Base-by-base conservation (phyloP, 202 grass and related monocot species). In the Sporobolus alterniflorus region DNA sequence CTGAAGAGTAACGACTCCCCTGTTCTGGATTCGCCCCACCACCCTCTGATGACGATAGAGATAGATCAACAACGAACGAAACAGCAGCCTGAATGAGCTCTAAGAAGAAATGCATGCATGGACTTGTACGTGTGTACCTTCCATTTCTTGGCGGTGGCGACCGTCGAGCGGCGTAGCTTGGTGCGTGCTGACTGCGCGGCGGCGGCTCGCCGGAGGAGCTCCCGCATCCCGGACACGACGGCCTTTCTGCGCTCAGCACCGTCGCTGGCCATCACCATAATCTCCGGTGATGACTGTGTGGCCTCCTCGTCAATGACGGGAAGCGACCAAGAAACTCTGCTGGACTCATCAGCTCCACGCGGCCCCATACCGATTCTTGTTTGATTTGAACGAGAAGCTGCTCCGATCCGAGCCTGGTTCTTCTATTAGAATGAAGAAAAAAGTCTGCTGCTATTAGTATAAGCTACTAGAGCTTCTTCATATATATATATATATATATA, bases 151-250 rank as follows among this genome's bases (percentile, higher is more conserved):
- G 82, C 70, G 15, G 69, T 74, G 44, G 71, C 52, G 4, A 69
- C 25, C 2, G 70, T 78, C 14, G 68, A 62, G 0, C 74, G 63
- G 4, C 68, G 74, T 18, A 88, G 79, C 22, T 21, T 83, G 67
- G 60, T 68, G 61, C 43, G 86, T 0, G 75, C 69, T 0, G 87
- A 75, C 52, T 57, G 77, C 69, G 83, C 76, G 16, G 64, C 69
- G 52, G 71, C 81, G 6, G 87, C 81, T 6, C 76, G 76, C 28
- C 63, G 30, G 70, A 89, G 52, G 4, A 89, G 76, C 76, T 85
- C 87, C 76, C 87, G 67, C 82, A 89, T 89, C 76, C 87, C 64
- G 3, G 70, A 59, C 25, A 89, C 54, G 33, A 85, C 20, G 34
- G 44, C 87, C 76, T 76, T 89, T 61, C 70, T 42, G 7, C 87